Evolutionary conservation across 208 protist species (phyloP).

Genomic region (Crithidia mellificae): DNA sequence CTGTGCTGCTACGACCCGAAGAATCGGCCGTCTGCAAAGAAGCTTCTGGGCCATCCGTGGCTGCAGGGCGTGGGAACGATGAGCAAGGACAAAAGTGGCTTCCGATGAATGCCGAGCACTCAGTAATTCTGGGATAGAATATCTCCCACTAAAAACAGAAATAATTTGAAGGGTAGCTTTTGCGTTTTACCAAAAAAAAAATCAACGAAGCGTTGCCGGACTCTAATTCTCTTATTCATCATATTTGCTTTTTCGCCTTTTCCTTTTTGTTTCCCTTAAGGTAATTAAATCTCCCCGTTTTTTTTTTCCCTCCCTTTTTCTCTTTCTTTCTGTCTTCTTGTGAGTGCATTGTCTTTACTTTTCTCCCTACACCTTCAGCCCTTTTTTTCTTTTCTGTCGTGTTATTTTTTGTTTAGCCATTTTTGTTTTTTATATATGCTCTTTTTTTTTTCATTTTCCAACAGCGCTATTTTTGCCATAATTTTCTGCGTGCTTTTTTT

Average conservation of each 20-base stretch:
- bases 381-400: constrained; percentile 1
- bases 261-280: neutral
- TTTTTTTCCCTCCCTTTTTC: neutral
- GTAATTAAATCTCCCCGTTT: neutral
- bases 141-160: too few species aligned
- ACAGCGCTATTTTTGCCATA: neutral
- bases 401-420: neutral
- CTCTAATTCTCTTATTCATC: too few species aligned
- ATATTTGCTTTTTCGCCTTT: neutral
- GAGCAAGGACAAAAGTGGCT: constrained; percentile 1
- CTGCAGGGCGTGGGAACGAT: constrained; percentile 30
- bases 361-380: neutral
- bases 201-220: too few species aligned
- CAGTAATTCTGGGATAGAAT: too few species aligned
- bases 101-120: constrained; percentile 10
- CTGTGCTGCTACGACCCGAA: constrained; percentile 64
- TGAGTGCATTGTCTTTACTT: neutral
- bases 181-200: too few species aligned
- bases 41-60: constrained; percentile 65
- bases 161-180: too few species aligned
- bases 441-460: constrained; percentile 4
- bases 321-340: neutral
- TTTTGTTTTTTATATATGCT: constrained; percentile 6
- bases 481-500: too few species aligned
- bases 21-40: constrained; percentile 50